Evolutionary conservation across 1,284 basidiomycete species (phyloP), one percentile per base, ranked within the genome.

Genomic region (Fomitopsis schrenkii): DNA sequence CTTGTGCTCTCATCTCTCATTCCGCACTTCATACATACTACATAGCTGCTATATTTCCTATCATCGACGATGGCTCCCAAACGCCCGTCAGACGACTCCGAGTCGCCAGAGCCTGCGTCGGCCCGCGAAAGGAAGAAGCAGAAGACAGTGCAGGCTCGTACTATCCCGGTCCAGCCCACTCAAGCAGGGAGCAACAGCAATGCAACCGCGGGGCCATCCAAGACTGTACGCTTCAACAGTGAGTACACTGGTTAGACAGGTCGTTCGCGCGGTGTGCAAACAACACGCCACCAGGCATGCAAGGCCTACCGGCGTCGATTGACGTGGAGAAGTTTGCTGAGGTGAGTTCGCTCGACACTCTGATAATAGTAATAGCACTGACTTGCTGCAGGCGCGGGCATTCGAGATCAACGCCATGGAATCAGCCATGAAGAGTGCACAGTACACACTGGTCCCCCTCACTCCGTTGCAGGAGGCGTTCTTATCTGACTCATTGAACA

Each of bases 331-430:
- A 83, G 68, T 97, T 97, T 71, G 83, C 89, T 10, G 88, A 95
- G 80, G 94, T 93, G 38, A 44, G 30, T 44, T 44, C n/a, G 9
- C 26, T 15, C 19, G 45, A 15, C 17, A 15, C 9, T 5, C 1
- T 35, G 52, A 26, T 58, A 28, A 33, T 22, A 35, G 33, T 54
- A 44, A 30, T 36, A 48, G 45, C 54, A 44, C 44, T 57, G 45
- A 63, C 59, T 46, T 40, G 14, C 58, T 35, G 41, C 64, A 96
- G 93, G 85, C 93, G 22, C 82, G 95, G 63, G 83, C 87, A 4
- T 93, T 93, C 69, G 95, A 98, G 76, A 94, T 97, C 59, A 78
- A 84, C 53, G 91, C 94, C 0, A 93, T 97, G 87, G 87, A 95
- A 65, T 83, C 80, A 28, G 88, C 93, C 0, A 95, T 97, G 80